phyloP scores from a whole-genome alignment of 768 basidiomycete species.

The Collybia mongolica region DNA sequence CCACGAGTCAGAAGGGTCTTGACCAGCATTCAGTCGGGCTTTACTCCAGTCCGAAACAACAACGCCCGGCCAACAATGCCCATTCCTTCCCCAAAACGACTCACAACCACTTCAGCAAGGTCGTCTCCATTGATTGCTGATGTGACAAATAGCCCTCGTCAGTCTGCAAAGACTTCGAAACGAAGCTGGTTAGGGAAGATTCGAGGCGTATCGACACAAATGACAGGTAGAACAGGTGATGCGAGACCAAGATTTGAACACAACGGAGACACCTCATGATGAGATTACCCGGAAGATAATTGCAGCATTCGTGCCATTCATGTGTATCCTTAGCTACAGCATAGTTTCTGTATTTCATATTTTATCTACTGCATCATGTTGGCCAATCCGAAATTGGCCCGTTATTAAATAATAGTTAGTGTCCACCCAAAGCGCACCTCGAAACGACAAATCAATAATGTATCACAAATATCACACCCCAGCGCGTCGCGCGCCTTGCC shows the following conservation, averaged over 20 bases:
- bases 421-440: too few relatives aligned
- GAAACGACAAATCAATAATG: background rate
- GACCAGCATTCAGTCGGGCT: conserved; percentile 60
- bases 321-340: conserved; percentile 26
- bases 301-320: conserved; percentile 17
- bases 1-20: conserved; percentile 63
- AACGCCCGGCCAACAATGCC: conserved; percentile 36
- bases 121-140: conserved; percentile 46
- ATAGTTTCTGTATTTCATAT: background rate
- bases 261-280: conserved; percentile 9
- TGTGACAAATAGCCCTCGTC: conserved; percentile 65
- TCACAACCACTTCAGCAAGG: conserved; percentile 21
- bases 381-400: too few relatives aligned
- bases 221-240: conserved; percentile 16
- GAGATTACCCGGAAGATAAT: conserved; percentile 11
- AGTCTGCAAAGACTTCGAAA: conserved; percentile 45
- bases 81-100: conserved; percentile 52
- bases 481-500: too few relatives aligned
- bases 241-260: conserved; percentile 16
- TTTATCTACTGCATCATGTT: too few relatives aligned
- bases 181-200: conserved; percentile 76
- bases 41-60: conserved; percentile 67
- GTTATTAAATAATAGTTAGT: background rate
- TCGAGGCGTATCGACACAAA: conserved; percentile 41
- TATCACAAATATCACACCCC: too few relatives aligned